phyloP scores from a whole-genome alignment of 345 rosid genomes.

The Diplotaxis tenuifolia region DNA sequence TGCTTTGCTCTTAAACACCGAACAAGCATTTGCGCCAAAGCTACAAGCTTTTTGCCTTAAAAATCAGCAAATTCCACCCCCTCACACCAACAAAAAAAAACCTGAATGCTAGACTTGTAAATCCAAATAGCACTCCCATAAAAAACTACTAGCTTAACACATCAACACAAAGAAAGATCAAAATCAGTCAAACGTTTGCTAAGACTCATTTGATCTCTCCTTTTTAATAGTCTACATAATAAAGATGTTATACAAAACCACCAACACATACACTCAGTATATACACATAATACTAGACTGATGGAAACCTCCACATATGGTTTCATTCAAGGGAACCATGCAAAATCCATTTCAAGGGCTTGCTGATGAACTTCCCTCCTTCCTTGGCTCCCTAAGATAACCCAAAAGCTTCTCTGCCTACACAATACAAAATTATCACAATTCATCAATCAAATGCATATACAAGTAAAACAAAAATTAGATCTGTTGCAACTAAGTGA shows the following conservation, averaged over 20 bases:
- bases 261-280: constrained; percentile 46
- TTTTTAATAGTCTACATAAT: constrained; percentile 39
- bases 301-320: neutral
- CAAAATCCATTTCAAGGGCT: neutral
- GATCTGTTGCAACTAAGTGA: neutral
- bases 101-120: constrained; percentile 28
- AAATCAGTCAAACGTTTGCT: constrained; percentile 17
- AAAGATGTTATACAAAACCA: constrained; percentile 57
- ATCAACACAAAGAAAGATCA: constrained; percentile 28
- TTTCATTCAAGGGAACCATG: neutral
- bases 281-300: constrained; percentile 45
- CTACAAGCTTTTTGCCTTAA: constrained; percentile 35
- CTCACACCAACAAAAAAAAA: constrained; percentile 16
- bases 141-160: constrained; percentile 38
- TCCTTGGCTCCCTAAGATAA: neutral
- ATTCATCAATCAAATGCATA: neutral
- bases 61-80: constrained; percentile 29
- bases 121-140: constrained; percentile 18
- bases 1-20: constrained; percentile 7
- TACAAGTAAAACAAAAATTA: neutral
- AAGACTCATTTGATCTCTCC: constrained; percentile 23
- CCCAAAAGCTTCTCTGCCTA: neutral
- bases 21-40: constrained; percentile 26
- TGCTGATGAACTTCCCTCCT: neutral
- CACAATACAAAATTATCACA: neutral